Base-by-base conservation (phyloP, 805 yeast genomes). In the Blastobotrys peoriensis region DNA sequence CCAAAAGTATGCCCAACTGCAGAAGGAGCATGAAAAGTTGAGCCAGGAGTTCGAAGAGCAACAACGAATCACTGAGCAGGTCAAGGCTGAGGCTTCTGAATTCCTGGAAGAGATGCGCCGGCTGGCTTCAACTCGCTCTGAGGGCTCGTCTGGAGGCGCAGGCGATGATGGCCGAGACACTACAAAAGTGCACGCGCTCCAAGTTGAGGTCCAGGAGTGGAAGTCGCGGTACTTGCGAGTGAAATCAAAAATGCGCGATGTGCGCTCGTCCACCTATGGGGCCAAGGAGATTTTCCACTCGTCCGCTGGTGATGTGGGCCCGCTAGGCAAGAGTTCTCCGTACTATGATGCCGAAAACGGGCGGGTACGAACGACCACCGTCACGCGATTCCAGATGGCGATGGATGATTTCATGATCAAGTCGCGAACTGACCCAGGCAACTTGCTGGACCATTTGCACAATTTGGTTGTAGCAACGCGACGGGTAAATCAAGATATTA, bases 71-170 rank as follows among this genome's bases (percentile, higher is more conserved):
- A 66, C 69, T 0, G 67, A 65, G 22, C 63, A 61, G 45, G 68
- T 67, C 10, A 58, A 68, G 13, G 41, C 52, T 4, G 71, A 67
- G 46, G 69, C 71, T 1, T 50, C 60, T 5, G 53, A 42, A 19
- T 61, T 65, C 38, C 49, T 68, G 16, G 51, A 47, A 4, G 71
- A 68, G 38, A 64, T 68, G 70, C 57, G 66, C n/a, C 47, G 54
- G 1, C 57, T 67, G 27, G 59, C 69, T 5, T 55, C 55, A 36
- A 50, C 48, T 40, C 57, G 49, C 10, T 19, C 41, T 9, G 21
- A 42, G 28, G 8, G 10, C 13, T 17, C 33, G 10, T 30, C 43
- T 3, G 38, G 40, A 16, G 43, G 49, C 40, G 54, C 49, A 16
- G 30, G 39, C 10, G 44, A 44, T 19, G 39, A 45, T 4, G 20